Evolutionary conservation across 495 filamentous ascomycete genomes (phyloP).

Genomic region (Xylaria curta): DNA sequence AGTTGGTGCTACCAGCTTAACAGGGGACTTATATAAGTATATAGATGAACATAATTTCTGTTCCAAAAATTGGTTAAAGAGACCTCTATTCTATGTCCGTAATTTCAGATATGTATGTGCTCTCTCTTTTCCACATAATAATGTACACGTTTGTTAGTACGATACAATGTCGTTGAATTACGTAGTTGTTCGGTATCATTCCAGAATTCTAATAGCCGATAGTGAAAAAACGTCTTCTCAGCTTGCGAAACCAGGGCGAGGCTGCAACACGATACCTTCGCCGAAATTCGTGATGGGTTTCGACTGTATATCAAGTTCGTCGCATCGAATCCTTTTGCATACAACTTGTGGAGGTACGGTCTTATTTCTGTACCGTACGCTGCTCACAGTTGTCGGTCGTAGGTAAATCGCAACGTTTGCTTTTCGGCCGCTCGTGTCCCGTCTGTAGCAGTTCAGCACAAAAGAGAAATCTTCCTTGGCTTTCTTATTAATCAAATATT

Average conservation of each 20-base stretch:
- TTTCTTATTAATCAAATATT: background rate
- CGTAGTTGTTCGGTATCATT: background rate
- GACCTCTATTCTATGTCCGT: too few relatives aligned
- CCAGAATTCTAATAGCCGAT: background rate
- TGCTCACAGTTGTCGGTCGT: background rate
- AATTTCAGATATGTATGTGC: too few relatives aligned
- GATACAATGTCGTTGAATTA: background rate
- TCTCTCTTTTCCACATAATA: too few relatives aligned
- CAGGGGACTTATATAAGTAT: too few relatives aligned
- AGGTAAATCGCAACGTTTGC: slow-evolving; percentile 11
- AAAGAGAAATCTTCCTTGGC: slow-evolving; percentile 17
- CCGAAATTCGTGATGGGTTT: background rate
- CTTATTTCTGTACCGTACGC: background rate
- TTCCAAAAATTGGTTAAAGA: too few relatives aligned
- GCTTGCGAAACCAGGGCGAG: background rate
- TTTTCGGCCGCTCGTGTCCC: background rate
- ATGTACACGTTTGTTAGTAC: too few relatives aligned
- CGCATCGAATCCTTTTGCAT: slow-evolving; percentile 5
- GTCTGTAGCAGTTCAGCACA: slow-evolving; percentile 9
- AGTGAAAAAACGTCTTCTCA: background rate
- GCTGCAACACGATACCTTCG: slow-evolving; percentile 11
- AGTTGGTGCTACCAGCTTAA: too few relatives aligned
- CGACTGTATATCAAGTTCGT: background rate
- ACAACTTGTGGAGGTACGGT: background rate
- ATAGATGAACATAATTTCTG: too few relatives aligned